These are phyloP conservation scores for Mucor lusitanicus DNA, from an alignment of 371 early-diverging fungal genomes.

Conservation along the genomic window DNA sequence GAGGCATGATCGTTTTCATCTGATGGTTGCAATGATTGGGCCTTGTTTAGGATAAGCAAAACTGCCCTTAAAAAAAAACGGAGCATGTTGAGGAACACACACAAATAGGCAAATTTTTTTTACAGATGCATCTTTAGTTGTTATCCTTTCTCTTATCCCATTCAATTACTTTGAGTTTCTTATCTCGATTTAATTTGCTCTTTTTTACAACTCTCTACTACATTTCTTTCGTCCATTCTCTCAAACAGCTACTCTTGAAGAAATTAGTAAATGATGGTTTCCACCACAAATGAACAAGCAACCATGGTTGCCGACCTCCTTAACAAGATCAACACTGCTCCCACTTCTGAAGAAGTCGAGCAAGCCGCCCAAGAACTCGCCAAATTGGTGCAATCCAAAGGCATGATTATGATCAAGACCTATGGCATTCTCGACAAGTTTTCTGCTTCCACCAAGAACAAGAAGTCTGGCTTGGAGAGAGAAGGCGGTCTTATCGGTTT, in stretches of 20 bases:
- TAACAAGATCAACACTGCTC: slow-evolving; percentile 57
- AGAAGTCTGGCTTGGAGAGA: slow-evolving; percentile 71
- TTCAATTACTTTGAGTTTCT: not conserved
- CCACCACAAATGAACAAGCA: slow-evolving; percentile 33
- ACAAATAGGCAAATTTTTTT: slow-evolving; percentile 2
- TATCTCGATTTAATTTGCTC: not conserved
- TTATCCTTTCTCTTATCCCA: slow-evolving; percentile 5
- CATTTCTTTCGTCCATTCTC: not conserved
- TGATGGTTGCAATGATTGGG: not conserved
- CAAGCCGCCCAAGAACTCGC: slow-evolving; percentile 59
- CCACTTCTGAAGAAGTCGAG: slow-evolving; percentile 61
- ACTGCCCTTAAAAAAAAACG: not conserved
- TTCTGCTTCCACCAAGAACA: slow-evolving; percentile 59
- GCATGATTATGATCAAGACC: slow-evolving; percentile 60
- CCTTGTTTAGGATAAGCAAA: not conserved
- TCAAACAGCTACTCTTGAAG: not conserved
- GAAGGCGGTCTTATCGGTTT: slow-evolving; percentile 76
- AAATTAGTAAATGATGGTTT: slow-evolving; percentile 22
- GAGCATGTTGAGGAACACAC: not conserved
- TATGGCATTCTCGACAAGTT: slow-evolving; percentile 60
- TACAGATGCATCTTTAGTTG: slow-evolving; percentile 3
- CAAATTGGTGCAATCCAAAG: slow-evolving; percentile 47
- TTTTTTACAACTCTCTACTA: slow-evolving; percentile 1
- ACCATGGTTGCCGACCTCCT: slow-evolving; percentile 43
- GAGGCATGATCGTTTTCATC: not conserved